Base-by-base conservation (phyloP, 352 stramenopile genomes). In the Phytophthora europaea region DNA sequence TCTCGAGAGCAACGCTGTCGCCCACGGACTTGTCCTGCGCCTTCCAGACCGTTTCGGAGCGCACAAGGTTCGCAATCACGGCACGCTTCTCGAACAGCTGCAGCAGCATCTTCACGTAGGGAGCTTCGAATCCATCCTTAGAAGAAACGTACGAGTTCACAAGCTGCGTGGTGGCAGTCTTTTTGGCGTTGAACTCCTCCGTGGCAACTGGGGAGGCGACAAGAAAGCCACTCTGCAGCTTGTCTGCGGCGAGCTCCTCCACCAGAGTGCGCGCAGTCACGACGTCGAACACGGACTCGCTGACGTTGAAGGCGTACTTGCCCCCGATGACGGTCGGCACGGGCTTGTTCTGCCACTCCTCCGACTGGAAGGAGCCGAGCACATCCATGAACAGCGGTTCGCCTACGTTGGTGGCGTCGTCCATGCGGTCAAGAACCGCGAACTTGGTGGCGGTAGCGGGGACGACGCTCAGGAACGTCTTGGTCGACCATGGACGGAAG, bases 331-430 rank as follows among this genome's bases (percentile, higher is more conserved):
- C 80, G 36, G 82, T 79, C 0, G 87, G 87, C 15, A 79, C 67
- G 2, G 87, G 59, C 34, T 88, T 80, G 63, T 86, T 75, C 33
- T 81, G 76, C 83, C 82, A 94, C 45, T 83, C 81, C 28, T 94
- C 88, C 54, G 84, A 90, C 77, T 97, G 87, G 70, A 98, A 94
- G 38, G 91, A 97, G 48, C 84, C 84, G n/a, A 96, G 88, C 43
- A 98, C 93, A 77, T 98, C 94, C 74, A 98, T 76, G 73, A 97
- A 98, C 8, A 98, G 78, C 43, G 94, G 94, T 73, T 98, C 90
- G 45, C 91, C 90, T 59, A 97, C 89, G 58, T 90, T 94, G 15
- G 85, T 93, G 56, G 79, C 70, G 72, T 98, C 94, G 64, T 96
- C 89, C 75, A 94, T 97, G 51, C 93, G 90, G 77, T 98, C 94